phyloP scores from a whole-genome alignment of 192 early-diverging fungal species.

The Phlyctochytrium planicorne region DNA sequence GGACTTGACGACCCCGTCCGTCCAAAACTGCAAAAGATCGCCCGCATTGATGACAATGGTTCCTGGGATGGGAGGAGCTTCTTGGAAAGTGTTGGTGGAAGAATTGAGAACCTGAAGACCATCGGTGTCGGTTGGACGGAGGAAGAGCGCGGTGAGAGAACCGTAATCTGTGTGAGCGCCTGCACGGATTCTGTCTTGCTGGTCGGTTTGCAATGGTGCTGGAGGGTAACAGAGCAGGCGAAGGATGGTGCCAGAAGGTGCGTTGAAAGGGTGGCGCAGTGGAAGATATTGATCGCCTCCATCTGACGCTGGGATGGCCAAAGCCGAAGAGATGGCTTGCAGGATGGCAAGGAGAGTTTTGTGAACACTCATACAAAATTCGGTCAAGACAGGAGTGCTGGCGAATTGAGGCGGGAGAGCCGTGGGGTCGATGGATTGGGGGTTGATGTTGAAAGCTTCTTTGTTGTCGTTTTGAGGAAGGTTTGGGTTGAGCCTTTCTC shows the following conservation, averaged over 20 bases:
- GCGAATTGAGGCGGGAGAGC: constrained; percentile 7
- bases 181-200: constrained; percentile 21
- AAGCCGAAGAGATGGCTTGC: neutral
- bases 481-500: constrained; percentile 50
- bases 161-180: constrained; percentile 68
- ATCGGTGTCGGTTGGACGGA: constrained; percentile 49
- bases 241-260: constrained; percentile 43
- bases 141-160: constrained; percentile 65
- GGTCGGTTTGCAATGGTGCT: constrained; percentile 7
- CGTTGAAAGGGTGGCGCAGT: constrained; percentile 32
- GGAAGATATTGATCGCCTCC: constrained; percentile 19
- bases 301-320: constrained; percentile 27
- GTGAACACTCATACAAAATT: neutral
- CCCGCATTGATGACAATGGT: constrained; percentile 51
- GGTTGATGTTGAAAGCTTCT: constrained; percentile 62
- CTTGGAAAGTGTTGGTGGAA: constrained; percentile 14
- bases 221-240: constrained; percentile 66
- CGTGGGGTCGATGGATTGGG: constrained; percentile 36
- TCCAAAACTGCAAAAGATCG: constrained; percentile 36
- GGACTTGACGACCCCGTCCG: constrained; percentile 46
- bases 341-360: neutral
- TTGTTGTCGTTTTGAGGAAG: constrained; percentile 58
- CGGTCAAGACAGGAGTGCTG: neutral
- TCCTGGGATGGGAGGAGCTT: constrained; percentile 55
- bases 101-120: constrained; percentile 31